Evolutionary conservation across 192 early-diverging fungal genomes (phyloP).

Genomic region (Piromyces finnis): DNA sequence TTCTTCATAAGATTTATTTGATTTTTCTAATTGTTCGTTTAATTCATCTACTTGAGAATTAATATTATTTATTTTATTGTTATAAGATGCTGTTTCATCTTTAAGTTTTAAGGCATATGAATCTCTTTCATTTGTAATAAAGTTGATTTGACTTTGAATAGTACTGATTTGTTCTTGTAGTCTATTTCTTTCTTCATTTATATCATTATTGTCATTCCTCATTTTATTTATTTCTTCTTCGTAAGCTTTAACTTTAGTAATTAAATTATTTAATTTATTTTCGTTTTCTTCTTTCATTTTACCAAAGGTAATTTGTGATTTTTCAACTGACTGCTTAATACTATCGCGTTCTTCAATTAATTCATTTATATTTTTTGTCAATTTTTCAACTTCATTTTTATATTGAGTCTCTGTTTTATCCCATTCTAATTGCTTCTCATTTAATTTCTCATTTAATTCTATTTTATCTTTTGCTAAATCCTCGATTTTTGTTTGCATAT

Average conservation of each 20-base stretch:
- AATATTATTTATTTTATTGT: not conserved
- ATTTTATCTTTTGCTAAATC: not conserved
- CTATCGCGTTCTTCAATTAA: not conserved
- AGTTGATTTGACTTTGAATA: not conserved
- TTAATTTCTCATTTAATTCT: not conserved
- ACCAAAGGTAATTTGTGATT: not conserved
- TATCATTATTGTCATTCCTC: not conserved
- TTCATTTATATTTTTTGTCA: not conserved
- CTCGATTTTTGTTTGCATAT: not conserved
- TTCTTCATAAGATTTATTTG: not conserved
- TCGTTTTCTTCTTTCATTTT: not conserved
- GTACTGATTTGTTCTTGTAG: not conserved
- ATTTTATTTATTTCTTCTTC: not conserved
- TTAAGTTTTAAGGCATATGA: not conserved
- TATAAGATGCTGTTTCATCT: not conserved
- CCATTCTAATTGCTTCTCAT: not conserved
- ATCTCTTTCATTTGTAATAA: not conserved
- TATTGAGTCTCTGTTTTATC: not conserved
- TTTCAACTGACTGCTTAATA: not conserved
- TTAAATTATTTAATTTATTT: not conserved
- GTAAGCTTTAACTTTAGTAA: not conserved
- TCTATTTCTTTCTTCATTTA: not conserved
- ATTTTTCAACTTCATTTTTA: not conserved
- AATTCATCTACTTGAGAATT: not conserved
- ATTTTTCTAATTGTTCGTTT: not conserved